Conservation (phyloP, 129 eudicot genomes). For the Lactuca sativa region DNA sequence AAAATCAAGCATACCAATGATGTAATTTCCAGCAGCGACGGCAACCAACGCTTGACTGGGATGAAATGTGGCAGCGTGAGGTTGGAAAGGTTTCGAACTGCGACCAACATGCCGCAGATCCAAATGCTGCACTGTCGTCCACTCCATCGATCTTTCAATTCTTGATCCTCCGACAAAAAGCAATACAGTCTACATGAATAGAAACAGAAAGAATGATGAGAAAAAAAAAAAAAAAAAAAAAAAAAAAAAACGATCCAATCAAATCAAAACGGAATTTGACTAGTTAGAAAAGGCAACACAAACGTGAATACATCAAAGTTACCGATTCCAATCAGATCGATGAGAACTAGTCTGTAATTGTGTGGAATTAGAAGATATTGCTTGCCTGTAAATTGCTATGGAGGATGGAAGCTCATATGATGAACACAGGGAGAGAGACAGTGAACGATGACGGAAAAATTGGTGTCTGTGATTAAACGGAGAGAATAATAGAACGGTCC, state of each 20-base stretch:
- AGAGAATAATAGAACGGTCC: constrained; percentile 3
- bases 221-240: too few relatives aligned
- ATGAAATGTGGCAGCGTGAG: constrained; percentile 97
- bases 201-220: not conserved
- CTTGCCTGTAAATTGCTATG: constrained; percentile 35
- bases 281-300: not conserved
- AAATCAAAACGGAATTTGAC: constrained; percentile 3
- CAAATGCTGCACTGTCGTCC: constrained; percentile 94
- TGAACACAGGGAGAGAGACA: constrained; percentile 3
- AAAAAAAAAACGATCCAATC: constrained; percentile 17
- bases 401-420: constrained; percentile 45
- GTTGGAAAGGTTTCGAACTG: constrained; percentile 83
- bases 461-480: constrained; percentile 31
- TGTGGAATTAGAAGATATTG: constrained; percentile 1
- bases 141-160: constrained; percentile 69
- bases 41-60: constrained; percentile 82
- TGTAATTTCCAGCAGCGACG: constrained; percentile 75
- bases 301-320: not conserved
- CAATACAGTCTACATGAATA: constrained; percentile 1
- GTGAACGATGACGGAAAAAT: constrained; percentile 17
- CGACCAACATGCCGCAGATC: constrained; percentile 99
- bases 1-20: constrained; percentile 53
- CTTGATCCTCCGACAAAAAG: constrained; percentile 13
- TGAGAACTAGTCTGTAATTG: not conserved
- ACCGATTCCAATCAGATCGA: constrained; percentile 15